Evolutionary conservation across 2,329 filamentous ascomycete species (phyloP).

Genomic region (Pseudocercospora ulei): DNA sequence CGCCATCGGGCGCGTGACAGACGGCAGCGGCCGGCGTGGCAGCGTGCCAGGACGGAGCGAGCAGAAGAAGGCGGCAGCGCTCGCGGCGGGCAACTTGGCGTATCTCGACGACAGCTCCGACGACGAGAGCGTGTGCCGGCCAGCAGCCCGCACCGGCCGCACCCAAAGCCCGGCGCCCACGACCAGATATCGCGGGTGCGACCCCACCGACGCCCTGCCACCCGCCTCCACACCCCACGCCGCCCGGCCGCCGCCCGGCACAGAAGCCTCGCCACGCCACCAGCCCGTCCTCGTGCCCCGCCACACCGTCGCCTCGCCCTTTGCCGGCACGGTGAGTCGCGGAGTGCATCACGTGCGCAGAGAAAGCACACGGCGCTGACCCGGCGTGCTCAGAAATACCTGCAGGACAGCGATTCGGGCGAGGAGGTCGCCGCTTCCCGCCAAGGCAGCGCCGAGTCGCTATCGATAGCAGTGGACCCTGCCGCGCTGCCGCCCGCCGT

Average conservation of each 20-base stretch:
- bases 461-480: conserved; percentile 11
- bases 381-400: conserved; percentile 28
- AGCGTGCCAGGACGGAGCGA: conserved; percentile 18
- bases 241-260: conserved; percentile 14
- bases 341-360: conserved; percentile 16
- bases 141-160: conserved; percentile 21
- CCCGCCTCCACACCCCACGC: conserved; percentile 27
- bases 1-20: conserved; percentile 18
- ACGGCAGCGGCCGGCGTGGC: conserved; percentile 23
- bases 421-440: conserved; percentile 30
- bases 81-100: conserved; percentile 29
- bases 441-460: conserved; percentile 25
- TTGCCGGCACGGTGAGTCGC: conserved; percentile 30
- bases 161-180: conserved; percentile 28
- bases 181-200: conserved; percentile 19
- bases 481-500: not conserved
- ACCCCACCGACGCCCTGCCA: conserved; percentile 12
- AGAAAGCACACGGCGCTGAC: conserved; percentile 18
- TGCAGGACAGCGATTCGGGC: conserved; percentile 31
- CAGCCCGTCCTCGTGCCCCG: conserved; percentile 17
- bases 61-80: conserved; percentile 23
- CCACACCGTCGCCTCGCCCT: conserved; percentile 33
- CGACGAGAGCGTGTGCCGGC: conserved; percentile 19
- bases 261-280: conserved; percentile 14
- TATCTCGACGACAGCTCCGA: conserved; percentile 33